Base-by-base conservation (phyloP, 2,329 filamentous ascomycete genomes). In the Anisogramma anomala region DNA sequence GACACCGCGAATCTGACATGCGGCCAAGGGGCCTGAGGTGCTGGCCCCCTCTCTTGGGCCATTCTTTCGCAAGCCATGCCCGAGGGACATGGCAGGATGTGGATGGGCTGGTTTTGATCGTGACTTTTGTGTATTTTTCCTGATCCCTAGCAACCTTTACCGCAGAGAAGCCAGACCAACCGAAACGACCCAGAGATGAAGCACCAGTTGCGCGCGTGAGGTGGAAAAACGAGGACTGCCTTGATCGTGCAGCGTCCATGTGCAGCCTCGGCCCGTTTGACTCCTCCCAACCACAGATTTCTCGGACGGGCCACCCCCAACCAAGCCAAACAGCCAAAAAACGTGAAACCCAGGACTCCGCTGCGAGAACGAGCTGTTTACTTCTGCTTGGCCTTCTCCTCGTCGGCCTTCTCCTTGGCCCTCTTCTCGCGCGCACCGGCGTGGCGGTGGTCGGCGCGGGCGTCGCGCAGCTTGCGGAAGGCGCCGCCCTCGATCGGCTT, bases 391-490 rank as follows among this genome's bases (percentile, higher is more conserved):
- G 78, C 77, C 61, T 72, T 72, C 64, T 83, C 82, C 62, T 83
- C 84, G 64, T 88, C 84, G 57, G 80, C 82, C 74, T 82, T 89
- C 59, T 85, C 84, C 76, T 82, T 84, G 57, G 74, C 80, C 62
- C 91, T 82, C 87, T 96, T 96, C 77, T 93, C 88, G 65, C 87
- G 80, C 61, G 75, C 75, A 69, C 91, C 91, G 52, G 75, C 67
- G 60, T 83, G 72, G 66, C 88, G 82, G 59, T 83, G 79, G 62
- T 93, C 84, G 65, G 78, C 79, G 69, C 91, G 82, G 55, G 84
- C 79, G 55, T 82, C 72, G 66, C 91, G 84, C 64, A 98, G 79
- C 61, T 78, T 82, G 63, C 74, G 73, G 80, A 84, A 96, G 52
- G 88, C 91, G 66, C 80, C 82, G 68, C 87, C 82, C 71, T 88